Conservation (phyloP, 75 land plant species). For the Pinus taeda region DNA sequence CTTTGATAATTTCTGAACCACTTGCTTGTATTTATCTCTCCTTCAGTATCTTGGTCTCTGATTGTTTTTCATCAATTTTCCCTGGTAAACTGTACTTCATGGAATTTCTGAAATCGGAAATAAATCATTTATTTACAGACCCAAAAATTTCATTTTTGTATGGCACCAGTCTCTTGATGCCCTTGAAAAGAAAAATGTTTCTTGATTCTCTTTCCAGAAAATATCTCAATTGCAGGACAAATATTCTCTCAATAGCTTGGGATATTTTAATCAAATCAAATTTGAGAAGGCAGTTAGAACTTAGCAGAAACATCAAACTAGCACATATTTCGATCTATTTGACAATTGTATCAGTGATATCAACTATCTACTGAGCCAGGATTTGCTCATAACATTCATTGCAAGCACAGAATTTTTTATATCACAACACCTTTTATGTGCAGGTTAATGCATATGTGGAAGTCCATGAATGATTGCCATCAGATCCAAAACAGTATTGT, state of each 20-base stretch:
- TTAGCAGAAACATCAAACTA: background rate
- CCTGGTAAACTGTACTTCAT: too few relatives aligned
- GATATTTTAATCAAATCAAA: background rate
- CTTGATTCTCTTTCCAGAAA: background rate
- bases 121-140: too few relatives aligned
- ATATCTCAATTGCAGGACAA: background rate
- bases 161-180: too few relatives aligned
- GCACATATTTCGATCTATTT: background rate
- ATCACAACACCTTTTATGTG: slow-evolving; percentile 1
- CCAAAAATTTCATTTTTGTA: too few relatives aligned
- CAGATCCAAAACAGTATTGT: slow-evolving; percentile 72
- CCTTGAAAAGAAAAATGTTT: too few relatives aligned
- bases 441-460: slow-evolving; percentile 94
- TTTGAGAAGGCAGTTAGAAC: too few relatives aligned
- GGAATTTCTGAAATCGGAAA: too few relatives aligned
- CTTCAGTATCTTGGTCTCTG: too few relatives aligned
- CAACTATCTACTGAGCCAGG: background rate
- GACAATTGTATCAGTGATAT: background rate
- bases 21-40: too few relatives aligned
- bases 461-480: slow-evolving; percentile 80
- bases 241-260: background rate
- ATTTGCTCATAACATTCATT: background rate
- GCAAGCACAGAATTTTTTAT: background rate
- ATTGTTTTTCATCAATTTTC: too few relatives aligned
- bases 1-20: too few relatives aligned